phyloP scores from a whole-genome alignment of 805 yeast species.

The Ogataea sp. region DNA sequence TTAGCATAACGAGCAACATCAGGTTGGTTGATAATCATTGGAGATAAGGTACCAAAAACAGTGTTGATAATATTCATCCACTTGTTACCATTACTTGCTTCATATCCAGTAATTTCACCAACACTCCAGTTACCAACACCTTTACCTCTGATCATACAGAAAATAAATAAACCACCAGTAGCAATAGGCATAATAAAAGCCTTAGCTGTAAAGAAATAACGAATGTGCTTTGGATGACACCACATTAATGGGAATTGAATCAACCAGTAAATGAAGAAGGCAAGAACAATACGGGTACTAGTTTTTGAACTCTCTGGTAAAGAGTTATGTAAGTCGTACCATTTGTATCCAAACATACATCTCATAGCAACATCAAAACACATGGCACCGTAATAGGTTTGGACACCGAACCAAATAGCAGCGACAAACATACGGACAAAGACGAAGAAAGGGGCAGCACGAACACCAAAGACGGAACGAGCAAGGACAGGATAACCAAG shows the following conservation, averaged over 20 bases:
- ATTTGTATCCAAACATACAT: slow-evolving; percentile 13
- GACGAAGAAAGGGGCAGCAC: slow-evolving; percentile 26
- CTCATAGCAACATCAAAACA: slow-evolving; percentile 24
- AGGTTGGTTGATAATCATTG: slow-evolving; percentile 21
- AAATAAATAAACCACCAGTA: slow-evolving; percentile 13
- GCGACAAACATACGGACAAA: slow-evolving; percentile 28
- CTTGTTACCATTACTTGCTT: slow-evolving; percentile 7
- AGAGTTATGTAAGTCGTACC: slow-evolving; percentile 11
- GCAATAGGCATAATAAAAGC: slow-evolving; percentile 13
- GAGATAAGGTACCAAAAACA: slow-evolving; percentile 16
- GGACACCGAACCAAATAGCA: slow-evolving; percentile 31
- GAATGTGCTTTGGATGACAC: slow-evolving; percentile 11
- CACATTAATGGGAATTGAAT: slow-evolving; percentile 13
- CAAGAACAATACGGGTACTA: slow-evolving; percentile 10
- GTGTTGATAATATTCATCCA: slow-evolving; percentile 16
- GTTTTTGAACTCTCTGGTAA: slow-evolving; percentile 12
- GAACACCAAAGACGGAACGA: slow-evolving; percentile 28
- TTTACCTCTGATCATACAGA: slow-evolving; percentile 12
- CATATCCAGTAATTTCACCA: slow-evolving; percentile 3
- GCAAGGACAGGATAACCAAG: slow-evolving; percentile 30
- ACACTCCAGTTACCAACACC: slow-evolving; percentile 12
- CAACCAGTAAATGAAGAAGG: slow-evolving; percentile 14
- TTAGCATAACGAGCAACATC: slow-evolving; percentile 19
- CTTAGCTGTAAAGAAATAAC: slow-evolving; percentile 12
- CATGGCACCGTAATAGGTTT: slow-evolving; percentile 28